Base-by-base conservation (phyloP, 1,284 basidiomycete species). In the Sanghuangporus baumii region DNA sequence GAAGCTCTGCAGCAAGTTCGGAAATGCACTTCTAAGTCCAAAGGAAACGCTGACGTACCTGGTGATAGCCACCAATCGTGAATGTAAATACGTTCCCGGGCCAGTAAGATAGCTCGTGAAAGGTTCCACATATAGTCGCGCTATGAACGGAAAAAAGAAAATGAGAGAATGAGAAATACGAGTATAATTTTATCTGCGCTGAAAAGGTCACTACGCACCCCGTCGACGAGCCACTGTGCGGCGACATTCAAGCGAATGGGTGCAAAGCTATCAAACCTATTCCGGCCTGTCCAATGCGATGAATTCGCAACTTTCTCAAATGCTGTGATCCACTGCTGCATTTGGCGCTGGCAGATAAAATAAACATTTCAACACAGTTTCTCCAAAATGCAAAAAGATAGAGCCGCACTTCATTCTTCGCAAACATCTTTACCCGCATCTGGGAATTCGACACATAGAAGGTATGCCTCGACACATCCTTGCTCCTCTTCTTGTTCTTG, bases 171-270 rank as follows among this genome's bases (percentile, higher is more conserved):
- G n/a, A n/a, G n/a, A n/a, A n/a, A n/a, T n/a, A n/a, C n/a, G n/a
- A n/a, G n/a, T n/a, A n/a, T n/a, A n/a, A n/a, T n/a, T n/a, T n/a
- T n/a, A n/a, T n/a, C n/a, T n/a, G n/a, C n/a, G 51, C 40, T n/a
- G 2, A 16, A 20, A 54, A 56, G 48, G 20, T 43, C 14, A 78
- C 87, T 70, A 31, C 26, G 26, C 67, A 94, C 92, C 6, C 96
- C 97, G 75, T 99, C 97, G n/a, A 98, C 95, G 3, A 99, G 86
- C 97, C 97, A 99, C 71, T 98, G 96, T 0, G 95, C 93, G 41
- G 93, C 90, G 2, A 96, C 96, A 70, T 98, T 96, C 69, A 93
- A 75, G 16, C 96, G 84, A 63, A 98, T 91, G 0, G 97, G 97
- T 2, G 96, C 91, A 75, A 97, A 99, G 68, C 93, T 96, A 66